Conservation (phyloP, 345 rosid species). For the Hypericum androsaemum region DNA sequence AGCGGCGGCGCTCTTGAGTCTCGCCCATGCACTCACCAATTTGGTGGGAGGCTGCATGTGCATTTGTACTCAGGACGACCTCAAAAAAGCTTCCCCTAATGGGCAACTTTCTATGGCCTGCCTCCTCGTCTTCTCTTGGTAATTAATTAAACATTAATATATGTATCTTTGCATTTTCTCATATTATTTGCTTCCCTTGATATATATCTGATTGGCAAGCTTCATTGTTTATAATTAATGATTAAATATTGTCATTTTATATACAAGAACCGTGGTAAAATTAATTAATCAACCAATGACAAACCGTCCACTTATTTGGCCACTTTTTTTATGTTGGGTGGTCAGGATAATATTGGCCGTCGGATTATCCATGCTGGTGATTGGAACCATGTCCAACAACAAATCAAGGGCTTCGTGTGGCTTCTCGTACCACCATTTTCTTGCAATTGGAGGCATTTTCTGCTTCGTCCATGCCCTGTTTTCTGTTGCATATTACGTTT, state of each 20-base stretch:
- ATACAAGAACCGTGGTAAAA: no score
- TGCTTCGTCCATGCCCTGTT: slow-evolving; percentile 86
- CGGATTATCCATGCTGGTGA: slow-evolving; percentile 62
- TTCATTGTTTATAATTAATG: no score
- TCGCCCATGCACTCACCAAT: slow-evolving; percentile 69
- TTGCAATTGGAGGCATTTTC: slow-evolving; percentile 78
- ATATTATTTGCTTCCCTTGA: no score
- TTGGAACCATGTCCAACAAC: slow-evolving; percentile 65
- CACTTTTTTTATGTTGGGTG: neutral
- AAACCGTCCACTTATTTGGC: no score
- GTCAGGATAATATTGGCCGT: slow-evolving; percentile 69
- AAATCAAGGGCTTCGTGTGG: slow-evolving; percentile 81
- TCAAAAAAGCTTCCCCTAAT: slow-evolving; percentile 52
- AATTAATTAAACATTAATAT: slow-evolving; percentile 1
- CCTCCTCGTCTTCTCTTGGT: slow-evolving; percentile 82
- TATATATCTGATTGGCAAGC: no score
- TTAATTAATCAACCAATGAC: no score
- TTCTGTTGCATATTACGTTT: slow-evolving; percentile 67
- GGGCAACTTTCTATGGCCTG: slow-evolving; percentile 63
- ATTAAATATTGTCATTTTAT: no score
- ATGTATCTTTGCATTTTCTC: no score
- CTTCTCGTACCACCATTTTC: slow-evolving; percentile 72
- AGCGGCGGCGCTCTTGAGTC: slow-evolving; percentile 50
- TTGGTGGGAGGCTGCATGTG: slow-evolving; percentile 76
- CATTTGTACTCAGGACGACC: slow-evolving; percentile 77